A percentile compares a stretch with the other conserved stretches of the same genome.
phyloP scores from a whole-genome alignment of 805 yeast species.

The Lachancea cidri region DNA sequence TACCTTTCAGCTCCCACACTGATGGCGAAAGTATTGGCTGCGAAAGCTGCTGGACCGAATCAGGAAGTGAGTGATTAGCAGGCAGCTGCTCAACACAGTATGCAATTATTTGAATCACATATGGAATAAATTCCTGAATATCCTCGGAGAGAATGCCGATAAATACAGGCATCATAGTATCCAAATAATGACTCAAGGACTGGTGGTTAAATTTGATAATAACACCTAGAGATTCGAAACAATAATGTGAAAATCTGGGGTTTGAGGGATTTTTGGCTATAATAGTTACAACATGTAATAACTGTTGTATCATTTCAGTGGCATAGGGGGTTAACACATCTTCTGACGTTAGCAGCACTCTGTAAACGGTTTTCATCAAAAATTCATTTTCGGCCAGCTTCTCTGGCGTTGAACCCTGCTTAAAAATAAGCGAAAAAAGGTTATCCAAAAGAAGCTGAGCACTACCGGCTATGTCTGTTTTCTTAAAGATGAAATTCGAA shows the following conservation, averaged over 20 bases:
- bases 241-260: conserved; percentile 86
- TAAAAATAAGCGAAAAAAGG: conserved; percentile 61
- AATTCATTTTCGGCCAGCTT: conserved; percentile 94
- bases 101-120: conserved; percentile 85
- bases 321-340: conserved; percentile 49
- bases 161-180: conserved; percentile 58
- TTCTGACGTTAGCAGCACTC: conserved; percentile 69
- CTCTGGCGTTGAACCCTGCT: conserved; percentile 65
- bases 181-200: conserved; percentile 31
- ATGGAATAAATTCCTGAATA: conserved; percentile 91
- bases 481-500: conserved; percentile 57
- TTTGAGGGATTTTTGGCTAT: conserved; percentile 90
- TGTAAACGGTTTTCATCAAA: conserved; percentile 81
- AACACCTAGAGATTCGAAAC: conserved; percentile 83
- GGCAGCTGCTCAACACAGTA: conserved; percentile 64
- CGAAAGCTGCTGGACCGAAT: conserved; percentile 56
- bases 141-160: conserved; percentile 70
- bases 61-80: conserved; percentile 47
- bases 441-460: conserved; percentile 57
- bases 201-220: conserved; percentile 50
- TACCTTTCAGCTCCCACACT: conserved; percentile 91
- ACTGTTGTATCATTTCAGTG: conserved; percentile 50
- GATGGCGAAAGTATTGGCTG: conserved; percentile 84
- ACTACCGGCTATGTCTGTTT: conserved; percentile 63
- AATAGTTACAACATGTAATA: conserved; percentile 60